Evolutionary conservation across 164 flowering plant genomes (phyloP).

Genomic region (Umbilicus rupestris): DNA sequence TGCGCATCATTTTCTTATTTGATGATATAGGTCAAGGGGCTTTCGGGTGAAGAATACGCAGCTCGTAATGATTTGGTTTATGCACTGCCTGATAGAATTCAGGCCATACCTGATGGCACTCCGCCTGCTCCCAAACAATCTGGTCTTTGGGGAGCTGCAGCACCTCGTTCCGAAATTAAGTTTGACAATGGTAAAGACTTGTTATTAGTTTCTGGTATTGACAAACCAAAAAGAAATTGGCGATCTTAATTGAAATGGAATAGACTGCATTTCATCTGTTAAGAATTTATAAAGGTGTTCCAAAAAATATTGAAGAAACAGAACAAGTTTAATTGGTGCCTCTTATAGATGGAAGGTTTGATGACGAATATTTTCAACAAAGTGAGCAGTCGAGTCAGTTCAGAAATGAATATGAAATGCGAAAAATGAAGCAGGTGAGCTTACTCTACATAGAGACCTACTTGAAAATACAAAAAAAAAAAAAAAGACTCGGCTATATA

Average conservation of each 20-base stretch:
- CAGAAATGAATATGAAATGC: conserved; percentile 86
- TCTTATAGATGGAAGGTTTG: conserved; percentile 56
- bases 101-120: conserved; percentile 81
- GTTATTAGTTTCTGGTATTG: background rate
- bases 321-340: no score
- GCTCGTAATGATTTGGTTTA: conserved; percentile 73
- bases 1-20: background rate
- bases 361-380: conserved; percentile 62
- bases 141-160: conserved; percentile 58
- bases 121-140: conserved; percentile 44
- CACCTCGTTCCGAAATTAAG: conserved; percentile 56
- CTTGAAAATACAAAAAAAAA: background rate
- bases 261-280: background rate
- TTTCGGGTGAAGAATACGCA: conserved; percentile 64
- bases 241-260: background rate
- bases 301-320: no score
- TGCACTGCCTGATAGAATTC: conserved; percentile 74
- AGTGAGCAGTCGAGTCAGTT: conserved; percentile 65
- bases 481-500: no score
- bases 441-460: background rate
- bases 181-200: conserved; percentile 69
- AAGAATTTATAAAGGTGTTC: no score
- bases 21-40: conserved; percentile 68
- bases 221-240: background rate
- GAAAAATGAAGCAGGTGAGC: conserved; percentile 72